A percentile compares a stretch with the other conserved stretches of the same genome.
Evolutionary conservation across 306 rosid genomes (phyloP).

Genomic region (Prinsepia uniflora): DNA sequence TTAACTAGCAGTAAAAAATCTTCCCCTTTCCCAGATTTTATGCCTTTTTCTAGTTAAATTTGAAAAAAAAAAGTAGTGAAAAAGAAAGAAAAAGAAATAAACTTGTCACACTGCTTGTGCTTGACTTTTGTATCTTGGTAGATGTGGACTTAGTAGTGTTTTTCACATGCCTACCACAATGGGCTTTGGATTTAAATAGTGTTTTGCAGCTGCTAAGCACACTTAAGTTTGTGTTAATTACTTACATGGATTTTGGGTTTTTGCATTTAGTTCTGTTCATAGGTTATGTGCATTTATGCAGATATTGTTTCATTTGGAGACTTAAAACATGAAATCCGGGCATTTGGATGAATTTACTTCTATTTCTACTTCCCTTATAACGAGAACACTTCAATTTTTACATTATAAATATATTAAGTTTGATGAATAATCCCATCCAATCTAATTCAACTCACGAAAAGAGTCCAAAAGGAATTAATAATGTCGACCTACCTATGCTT

Average conservation of each 20-base stretch:
- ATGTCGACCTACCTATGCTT: background rate
- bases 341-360: too few relatives aligned
- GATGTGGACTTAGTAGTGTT: background rate
- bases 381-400: too few relatives aligned
- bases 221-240: too few relatives aligned
- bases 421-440: too few relatives aligned
- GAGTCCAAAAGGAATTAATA: background rate
- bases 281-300: too few relatives aligned
- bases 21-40: background rate
- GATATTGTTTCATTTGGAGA: too few relatives aligned
- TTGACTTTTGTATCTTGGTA: slow-evolving; percentile 1
- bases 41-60: background rate
- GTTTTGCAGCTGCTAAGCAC: background rate
- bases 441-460: too few relatives aligned
- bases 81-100: background rate
- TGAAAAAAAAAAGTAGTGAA: background rate
- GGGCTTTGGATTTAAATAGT: background rate
- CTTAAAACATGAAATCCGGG: too few relatives aligned
- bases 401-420: too few relatives aligned
- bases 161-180: slow-evolving; percentile 4
- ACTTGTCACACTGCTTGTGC: background rate
- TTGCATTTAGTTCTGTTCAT: too few relatives aligned
- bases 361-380: too few relatives aligned
- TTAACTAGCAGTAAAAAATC: background rate
- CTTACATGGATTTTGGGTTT: too few relatives aligned